Evolutionary conservation across 257 asterid species (phyloP).

Genomic region (Apocynum venetum): DNA sequence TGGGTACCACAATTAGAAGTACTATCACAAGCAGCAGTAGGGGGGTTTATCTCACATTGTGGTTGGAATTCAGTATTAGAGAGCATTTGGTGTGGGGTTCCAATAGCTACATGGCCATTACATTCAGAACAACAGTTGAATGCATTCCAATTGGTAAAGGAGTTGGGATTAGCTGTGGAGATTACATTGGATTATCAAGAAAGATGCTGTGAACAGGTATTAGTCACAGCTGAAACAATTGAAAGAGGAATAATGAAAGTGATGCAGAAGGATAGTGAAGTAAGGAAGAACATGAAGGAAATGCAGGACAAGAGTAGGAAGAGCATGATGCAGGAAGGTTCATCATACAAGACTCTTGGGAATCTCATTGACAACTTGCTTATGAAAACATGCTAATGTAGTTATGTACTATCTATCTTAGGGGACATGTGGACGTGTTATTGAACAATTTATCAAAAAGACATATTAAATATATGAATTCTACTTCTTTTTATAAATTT

Average conservation of each 20-base stretch:
- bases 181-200: slow-evolving; percentile 3
- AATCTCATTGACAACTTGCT: background rate
- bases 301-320: background rate
- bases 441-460: too few species aligned
- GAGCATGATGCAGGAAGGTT: background rate
- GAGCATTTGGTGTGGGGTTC: slow-evolving; percentile 25
- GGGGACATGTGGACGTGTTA: too few species aligned
- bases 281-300: background rate
- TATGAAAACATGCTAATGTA: too few species aligned
- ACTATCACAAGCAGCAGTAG: slow-evolving; percentile 21
- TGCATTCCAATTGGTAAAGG: slow-evolving; percentile 10
- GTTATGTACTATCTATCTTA: too few species aligned
- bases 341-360: background rate
- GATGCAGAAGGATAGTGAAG: background rate
- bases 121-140: slow-evolving; percentile 1
- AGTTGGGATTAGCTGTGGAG: slow-evolving; percentile 11
- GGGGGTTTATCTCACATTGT: slow-evolving; percentile 28
- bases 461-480: too few species aligned
- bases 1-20: slow-evolving; percentile 26
- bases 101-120: slow-evolving; percentile 11
- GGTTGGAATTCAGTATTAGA: slow-evolving; percentile 27
- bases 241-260: background rate
- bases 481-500: too few species aligned
- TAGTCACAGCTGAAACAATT: background rate
- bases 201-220: background rate